A percentile compares a stretch with the other conserved stretches of the same genome.
Evolutionary conservation across 768 basidiomycete species (phyloP).

Genomic region (Xerocomellus intermedius): DNA sequence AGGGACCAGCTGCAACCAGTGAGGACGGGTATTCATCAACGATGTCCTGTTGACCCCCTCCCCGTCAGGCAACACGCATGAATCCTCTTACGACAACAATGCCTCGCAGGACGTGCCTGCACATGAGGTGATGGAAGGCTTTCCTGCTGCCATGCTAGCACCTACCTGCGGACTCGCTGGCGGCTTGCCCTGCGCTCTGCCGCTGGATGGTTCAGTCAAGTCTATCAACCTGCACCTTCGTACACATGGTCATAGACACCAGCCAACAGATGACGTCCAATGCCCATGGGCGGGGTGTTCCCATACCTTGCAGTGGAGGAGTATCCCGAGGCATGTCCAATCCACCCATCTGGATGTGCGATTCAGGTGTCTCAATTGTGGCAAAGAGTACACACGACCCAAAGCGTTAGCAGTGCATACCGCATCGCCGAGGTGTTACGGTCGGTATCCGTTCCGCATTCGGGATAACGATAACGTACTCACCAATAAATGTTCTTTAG

Average conservation of each 20-base stretch:
- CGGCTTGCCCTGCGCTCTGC: slow-evolving; percentile 1
- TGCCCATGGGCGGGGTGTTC: slow-evolving; percentile 17
- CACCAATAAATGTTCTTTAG: too few species aligned
- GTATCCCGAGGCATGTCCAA: slow-evolving; percentile 13
- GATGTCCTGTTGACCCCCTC: too few species aligned
- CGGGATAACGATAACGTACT: too few species aligned
- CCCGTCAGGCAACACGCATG: too few species aligned
- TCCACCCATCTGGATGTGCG: slow-evolving; percentile 13
- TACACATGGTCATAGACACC: slow-evolving; percentile 12
- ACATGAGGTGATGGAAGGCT: too few species aligned
- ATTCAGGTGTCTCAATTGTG: slow-evolving; percentile 5
- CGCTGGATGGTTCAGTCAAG: too few species aligned
- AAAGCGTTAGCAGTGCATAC: slow-evolving; percentile 1
- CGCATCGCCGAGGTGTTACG: slow-evolving; percentile 1
- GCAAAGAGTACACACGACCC: slow-evolving; percentile 5
- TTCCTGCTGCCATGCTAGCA: too few species aligned
- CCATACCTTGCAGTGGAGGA: slow-evolving; percentile 10
- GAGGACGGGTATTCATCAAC: too few species aligned
- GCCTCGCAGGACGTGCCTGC: too few species aligned
- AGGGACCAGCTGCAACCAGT: too few species aligned
- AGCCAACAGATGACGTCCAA: neutral
- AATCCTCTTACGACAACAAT: too few species aligned
- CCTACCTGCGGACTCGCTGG: slow-evolving; percentile 8
- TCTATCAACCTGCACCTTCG: slow-evolving; percentile 16
- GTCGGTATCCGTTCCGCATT: neutral